These are phyloP conservation scores for Hypoxylon lenormandii DNA, from an alignment of 495 filamentous ascomycete genomes.

Conservation along the genomic window DNA sequence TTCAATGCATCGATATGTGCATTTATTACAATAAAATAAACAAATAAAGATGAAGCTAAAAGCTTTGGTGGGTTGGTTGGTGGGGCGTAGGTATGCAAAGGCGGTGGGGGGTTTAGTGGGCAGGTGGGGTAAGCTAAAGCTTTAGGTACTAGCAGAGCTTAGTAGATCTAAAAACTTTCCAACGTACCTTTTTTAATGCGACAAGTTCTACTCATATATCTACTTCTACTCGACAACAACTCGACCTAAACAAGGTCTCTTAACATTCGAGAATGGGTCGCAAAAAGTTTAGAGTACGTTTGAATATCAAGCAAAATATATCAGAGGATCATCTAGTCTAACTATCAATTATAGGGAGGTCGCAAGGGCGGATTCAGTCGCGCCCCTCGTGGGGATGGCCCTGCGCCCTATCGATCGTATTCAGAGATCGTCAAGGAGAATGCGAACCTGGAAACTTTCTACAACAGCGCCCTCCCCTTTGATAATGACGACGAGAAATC, in stretches of 20 bases:
- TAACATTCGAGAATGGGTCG: conserved; percentile 48
- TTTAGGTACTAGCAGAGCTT: conserved; percentile 3
- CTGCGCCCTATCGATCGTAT: conserved; percentile 60
- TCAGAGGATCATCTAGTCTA: conserved; percentile 20
- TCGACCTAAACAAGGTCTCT: conserved; percentile 6
- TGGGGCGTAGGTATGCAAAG: background rate
- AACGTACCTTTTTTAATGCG: conserved; percentile 26
- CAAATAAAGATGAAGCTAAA: too few relatives aligned
- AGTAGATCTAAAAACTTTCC: conserved; percentile 25
- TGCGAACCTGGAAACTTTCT: conserved; percentile 81
- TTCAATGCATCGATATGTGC: conserved; percentile 5
- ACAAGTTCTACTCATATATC: background rate
- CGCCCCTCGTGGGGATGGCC: conserved; percentile 39
- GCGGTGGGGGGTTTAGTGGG: background rate
- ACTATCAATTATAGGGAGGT: conserved; percentile 39
- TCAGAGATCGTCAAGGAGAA: conserved; percentile 76
- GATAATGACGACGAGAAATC: conserved; percentile 75
- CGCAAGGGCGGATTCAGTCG: conserved; percentile 46
- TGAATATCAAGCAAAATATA: background rate
- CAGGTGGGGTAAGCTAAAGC: conserved; percentile 30
- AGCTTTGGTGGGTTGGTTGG: too few relatives aligned
- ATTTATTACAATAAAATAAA: background rate
- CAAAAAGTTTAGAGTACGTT: conserved; percentile 47
- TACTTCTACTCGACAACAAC: background rate
- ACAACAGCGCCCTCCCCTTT: conserved; percentile 78